Base-by-base conservation (phyloP, 352 stramenopile species). In the Globisporangium canariense region DNA sequence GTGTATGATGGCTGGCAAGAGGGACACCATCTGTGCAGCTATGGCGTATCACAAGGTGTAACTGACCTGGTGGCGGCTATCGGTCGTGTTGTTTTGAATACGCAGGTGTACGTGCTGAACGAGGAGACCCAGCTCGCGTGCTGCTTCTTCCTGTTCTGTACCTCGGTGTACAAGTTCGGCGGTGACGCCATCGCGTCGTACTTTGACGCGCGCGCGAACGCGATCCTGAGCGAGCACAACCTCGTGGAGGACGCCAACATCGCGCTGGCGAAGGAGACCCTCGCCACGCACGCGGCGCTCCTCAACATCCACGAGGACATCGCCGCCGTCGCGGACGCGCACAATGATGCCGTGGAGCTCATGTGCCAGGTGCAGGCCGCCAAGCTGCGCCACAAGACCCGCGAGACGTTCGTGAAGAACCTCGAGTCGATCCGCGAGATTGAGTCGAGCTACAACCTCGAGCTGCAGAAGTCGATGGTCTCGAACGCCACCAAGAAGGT, bases 381-480 rank as follows among this genome's bases (percentile, higher is more conserved):
- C 71, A 94, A 94, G 76, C 72, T 94, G 61, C 82, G 81, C 65
- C 86, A 94, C 83, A 93, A 94, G 83, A 94, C 86, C 57, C 86
- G 86, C 65, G 84, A 93, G 49, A 90, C 83, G 59, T 94, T 93
- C 65, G 73, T 94, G 20, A 90, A 90, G 74, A 94, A 94, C 77
- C 75, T 94, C 64, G 86, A 94, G 72, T 83, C 86, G 58, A 91
- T 94, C 76, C 81, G 81, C 53, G 74, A 92, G 64, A 89, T 93
- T 60, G 86, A 94, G 62, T 62, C 79, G 58, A 86, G 72, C 71
- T 93, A 92, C 78, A 89, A 93, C 68, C 69, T 85, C 57, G 81
- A 91, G 75, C 72, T 94, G 65, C 83, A 94, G 73, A 90, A 91
- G 71, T 83, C 73, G 68, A 92, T 94, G 86, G 81, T 94, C 45